A percentile compares a stretch with the other conserved stretches of the same genome.
Conservation (phyloP, 2,329 filamentous ascomycete genomes). For the Achaetomium macrosporum region DNA sequence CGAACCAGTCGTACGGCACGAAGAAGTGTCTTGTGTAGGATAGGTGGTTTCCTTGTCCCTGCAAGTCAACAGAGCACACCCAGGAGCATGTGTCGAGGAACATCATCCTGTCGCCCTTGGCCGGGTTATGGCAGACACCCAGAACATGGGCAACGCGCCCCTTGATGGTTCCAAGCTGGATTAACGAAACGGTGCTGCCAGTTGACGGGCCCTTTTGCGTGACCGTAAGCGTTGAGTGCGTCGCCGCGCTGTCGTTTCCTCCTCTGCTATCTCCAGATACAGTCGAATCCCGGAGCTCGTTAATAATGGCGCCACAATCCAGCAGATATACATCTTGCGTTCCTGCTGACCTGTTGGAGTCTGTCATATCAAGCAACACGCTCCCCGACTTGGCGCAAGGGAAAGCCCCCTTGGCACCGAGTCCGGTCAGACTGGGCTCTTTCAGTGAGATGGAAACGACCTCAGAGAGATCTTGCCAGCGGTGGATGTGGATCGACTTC, state of each 20-base stretch:
- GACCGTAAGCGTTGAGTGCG: too few relatives aligned
- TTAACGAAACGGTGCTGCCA: background rate
- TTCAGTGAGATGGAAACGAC: background rate
- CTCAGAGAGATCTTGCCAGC: background rate
- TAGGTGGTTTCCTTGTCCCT: constrained; percentile 7
- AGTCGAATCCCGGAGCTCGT: too few relatives aligned
- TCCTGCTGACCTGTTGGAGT: background rate
- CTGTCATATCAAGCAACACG: background rate
- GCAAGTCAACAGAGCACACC: constrained; percentile 2
- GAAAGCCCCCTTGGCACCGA: background rate
- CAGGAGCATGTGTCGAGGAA: constrained; percentile 6
- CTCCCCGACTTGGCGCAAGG: background rate
- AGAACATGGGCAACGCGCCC: background rate
- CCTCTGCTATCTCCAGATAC: too few relatives aligned
- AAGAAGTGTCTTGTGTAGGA: constrained; percentile 27
- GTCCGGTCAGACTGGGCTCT: background rate
- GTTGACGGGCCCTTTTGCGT: too few relatives aligned
- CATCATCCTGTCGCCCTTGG: background rate
- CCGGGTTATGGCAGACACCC: background rate
- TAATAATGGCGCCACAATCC: background rate
- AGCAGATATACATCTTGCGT: background rate
- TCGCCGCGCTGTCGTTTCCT: too few relatives aligned
- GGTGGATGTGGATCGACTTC: background rate
- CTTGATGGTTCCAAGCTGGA: background rate
- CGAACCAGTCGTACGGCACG: constrained; percentile 31